Evolutionary conservation across 176 grass and related monocot species (phyloP).

Genomic region (Pharus latifolius): DNA sequence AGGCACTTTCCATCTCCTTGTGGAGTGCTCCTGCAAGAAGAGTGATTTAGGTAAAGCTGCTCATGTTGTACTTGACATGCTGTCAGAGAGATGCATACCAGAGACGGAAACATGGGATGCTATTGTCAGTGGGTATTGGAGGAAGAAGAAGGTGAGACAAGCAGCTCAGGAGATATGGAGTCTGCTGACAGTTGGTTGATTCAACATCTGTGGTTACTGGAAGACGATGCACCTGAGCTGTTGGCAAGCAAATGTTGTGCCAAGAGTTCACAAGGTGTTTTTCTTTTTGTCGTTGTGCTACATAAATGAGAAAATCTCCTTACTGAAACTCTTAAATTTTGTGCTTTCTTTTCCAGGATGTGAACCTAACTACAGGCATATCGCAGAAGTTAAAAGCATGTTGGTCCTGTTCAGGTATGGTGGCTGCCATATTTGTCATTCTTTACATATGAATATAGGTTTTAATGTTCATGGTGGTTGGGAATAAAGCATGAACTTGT

Average conservation of each 20-base stretch:
- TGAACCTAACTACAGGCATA: neutral
- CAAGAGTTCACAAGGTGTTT: neutral
- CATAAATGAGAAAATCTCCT: neutral
- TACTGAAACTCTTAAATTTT: neutral
- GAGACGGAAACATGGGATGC: conserved; percentile 52
- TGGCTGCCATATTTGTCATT: neutral
- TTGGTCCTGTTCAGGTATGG: conserved; percentile 8
- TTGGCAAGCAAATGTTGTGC: neutral
- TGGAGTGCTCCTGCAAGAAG: conserved; percentile 54
- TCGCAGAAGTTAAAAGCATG: neutral
- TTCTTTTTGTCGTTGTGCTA: neutral
- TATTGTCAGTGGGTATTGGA: conserved; percentile 56
- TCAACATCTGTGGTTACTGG: neutral
- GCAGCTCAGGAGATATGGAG: conserved; percentile 34
- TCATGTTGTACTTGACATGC: conserved; percentile 60
- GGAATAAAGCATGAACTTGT: neutral
- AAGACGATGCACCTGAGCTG: neutral
- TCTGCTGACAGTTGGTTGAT: conserved; percentile 24
- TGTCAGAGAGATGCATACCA: conserved; percentile 65
- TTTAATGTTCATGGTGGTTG: neutral
- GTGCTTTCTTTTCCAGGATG: neutral
- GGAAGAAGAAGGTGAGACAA: conserved; percentile 41
- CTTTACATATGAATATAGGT: neutral
- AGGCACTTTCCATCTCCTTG: conserved; percentile 51
- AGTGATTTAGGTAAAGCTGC: conserved; percentile 51